Percentiles rank a stretch among this genome's conserved stretches.
phyloP scores from a whole-genome alignment of 2,329 filamentous ascomycete genomes.

The Aspergillus ochraceus region DNA sequence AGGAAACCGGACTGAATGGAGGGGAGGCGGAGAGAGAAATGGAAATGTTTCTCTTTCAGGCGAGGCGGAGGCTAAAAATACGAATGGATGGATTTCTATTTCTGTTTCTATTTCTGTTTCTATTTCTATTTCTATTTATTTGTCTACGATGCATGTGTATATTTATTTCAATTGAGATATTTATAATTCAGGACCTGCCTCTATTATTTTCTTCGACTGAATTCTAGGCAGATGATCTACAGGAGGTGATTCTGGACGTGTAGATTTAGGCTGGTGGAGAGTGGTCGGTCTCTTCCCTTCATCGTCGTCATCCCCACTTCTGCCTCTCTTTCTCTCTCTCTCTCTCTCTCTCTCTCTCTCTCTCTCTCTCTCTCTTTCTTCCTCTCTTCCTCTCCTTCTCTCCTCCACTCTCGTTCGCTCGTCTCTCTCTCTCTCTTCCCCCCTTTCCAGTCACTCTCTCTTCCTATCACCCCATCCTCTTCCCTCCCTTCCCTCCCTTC shows the following conservation, averaged over 20 bases:
- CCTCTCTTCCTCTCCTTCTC: constrained; percentile 21
- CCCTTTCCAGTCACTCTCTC: constrained; percentile 1
- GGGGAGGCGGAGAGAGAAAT: background rate
- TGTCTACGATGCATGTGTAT: no score
- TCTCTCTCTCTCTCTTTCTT: constrained; percentile 25
- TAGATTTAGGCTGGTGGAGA: no score
- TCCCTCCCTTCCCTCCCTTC: background rate
- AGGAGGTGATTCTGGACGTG: background rate
- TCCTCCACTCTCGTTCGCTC: constrained; percentile 9
- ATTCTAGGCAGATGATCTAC: background rate
- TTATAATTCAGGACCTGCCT: no score
- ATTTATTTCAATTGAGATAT: no score
- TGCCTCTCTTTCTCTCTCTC: constrained; percentile 7
- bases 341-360: constrained; percentile 24
- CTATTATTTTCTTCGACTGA: no score
- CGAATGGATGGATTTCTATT: no score
- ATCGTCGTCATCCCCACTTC: background rate
- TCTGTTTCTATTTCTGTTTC: no score
- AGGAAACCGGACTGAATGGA: constrained; percentile 1
- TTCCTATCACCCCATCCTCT: background rate
- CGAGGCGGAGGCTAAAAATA: constrained; percentile 21
- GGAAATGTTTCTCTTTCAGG: background rate
- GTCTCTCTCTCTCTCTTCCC: constrained; percentile 1
- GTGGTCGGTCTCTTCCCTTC: background rate
- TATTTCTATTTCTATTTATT: no score